These are phyloP conservation scores for Fusarium sarcochroum DNA, from an alignment of 2,329 filamentous ascomycete genomes.

Conservation along the genomic window DNA sequence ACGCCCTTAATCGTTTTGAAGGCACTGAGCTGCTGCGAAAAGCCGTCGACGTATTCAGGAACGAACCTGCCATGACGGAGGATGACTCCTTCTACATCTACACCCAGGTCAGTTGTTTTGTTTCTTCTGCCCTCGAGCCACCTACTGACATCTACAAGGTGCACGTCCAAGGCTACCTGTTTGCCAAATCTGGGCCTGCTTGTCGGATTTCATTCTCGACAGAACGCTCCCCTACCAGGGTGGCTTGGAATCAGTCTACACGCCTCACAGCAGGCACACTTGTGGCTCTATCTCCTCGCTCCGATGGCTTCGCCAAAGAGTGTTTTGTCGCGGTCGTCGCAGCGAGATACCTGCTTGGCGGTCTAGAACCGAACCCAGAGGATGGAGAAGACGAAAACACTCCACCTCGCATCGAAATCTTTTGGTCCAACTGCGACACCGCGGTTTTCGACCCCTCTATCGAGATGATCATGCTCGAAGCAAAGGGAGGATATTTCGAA, in stretches of 20 bases:
- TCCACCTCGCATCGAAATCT: slow-evolving; percentile 81
- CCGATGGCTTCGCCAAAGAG: slow-evolving; percentile 73
- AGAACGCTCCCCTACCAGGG: slow-evolving; percentile 72
- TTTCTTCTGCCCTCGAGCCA: background rate
- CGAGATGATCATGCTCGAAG: slow-evolving; percentile 85
- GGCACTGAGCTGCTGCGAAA: slow-evolving; percentile 77
- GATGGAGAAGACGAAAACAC: slow-evolving; percentile 40
- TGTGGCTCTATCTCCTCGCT: slow-evolving; percentile 65
- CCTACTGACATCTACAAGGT: slow-evolving; percentile 63
- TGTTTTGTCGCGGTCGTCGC: slow-evolving; percentile 82
- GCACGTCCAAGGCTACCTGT: slow-evolving; percentile 74
- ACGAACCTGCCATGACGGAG: slow-evolving; percentile 70
- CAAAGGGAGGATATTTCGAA: slow-evolving; percentile 82
- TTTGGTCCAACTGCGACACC: slow-evolving; percentile 74
- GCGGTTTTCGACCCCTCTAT: slow-evolving; percentile 75
- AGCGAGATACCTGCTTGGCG: slow-evolving; percentile 72
- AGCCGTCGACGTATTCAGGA: slow-evolving; percentile 71
- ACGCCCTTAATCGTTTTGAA: slow-evolving; percentile 82
- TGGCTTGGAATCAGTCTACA: slow-evolving; percentile 73
- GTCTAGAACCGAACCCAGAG: slow-evolving; percentile 68
- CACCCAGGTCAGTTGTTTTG: slow-evolving; percentile 64
- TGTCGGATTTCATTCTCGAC: slow-evolving; percentile 80
- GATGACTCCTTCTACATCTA: slow-evolving; percentile 73
- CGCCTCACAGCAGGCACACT: slow-evolving; percentile 67
- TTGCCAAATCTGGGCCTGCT: slow-evolving; percentile 73